phyloP scores from a whole-genome alignment of 441 rosid genomes.

The Bruguiera hainesii region DNA sequence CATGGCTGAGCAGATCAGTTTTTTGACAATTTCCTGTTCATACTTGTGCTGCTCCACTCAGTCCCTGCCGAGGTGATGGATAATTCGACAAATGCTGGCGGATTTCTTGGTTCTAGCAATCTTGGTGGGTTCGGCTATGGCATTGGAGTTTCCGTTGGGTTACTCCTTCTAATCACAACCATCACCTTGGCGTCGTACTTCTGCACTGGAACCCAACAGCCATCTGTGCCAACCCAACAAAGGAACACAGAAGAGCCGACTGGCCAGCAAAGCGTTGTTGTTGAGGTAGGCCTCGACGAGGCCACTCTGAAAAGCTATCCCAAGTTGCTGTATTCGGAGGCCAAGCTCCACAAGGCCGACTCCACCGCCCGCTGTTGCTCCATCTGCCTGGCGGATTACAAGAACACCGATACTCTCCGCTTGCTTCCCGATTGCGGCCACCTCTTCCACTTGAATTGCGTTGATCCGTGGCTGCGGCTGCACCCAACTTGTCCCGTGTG shows the following conservation, averaged over 20 bases:
- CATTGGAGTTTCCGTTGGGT: slow-evolving; percentile 73
- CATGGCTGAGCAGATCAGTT: slow-evolving; percentile 41
- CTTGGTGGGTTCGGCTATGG: slow-evolving; percentile 77
- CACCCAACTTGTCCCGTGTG: slow-evolving; percentile 66
- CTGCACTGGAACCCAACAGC: slow-evolving; percentile 47
- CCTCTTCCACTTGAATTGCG: slow-evolving; percentile 51
- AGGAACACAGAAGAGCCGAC: slow-evolving; percentile 3
- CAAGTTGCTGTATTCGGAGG: slow-evolving; percentile 67
- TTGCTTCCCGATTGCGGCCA: slow-evolving; percentile 62
- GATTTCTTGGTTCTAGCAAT: slow-evolving; percentile 38
- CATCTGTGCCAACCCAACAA: not conserved
- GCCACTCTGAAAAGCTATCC: slow-evolving; percentile 72
- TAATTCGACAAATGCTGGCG: slow-evolving; percentile 20
- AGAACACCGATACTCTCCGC: slow-evolving; percentile 40
- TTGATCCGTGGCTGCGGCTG: slow-evolving; percentile 60
- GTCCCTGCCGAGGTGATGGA: slow-evolving; percentile 28
- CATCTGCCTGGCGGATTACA: slow-evolving; percentile 60
- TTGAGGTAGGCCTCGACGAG: slow-evolving; percentile 69
- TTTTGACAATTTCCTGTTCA: not conserved
- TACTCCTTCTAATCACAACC: slow-evolving; percentile 81
- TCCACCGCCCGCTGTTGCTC: slow-evolving; percentile 55
- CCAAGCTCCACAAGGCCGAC: slow-evolving; percentile 36
- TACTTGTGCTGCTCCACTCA: not conserved
- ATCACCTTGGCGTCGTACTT: slow-evolving; percentile 76
- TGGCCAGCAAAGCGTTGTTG: slow-evolving; percentile 23